Evolutionary conservation across 257 asterid genomes (phyloP), one percentile per base, ranked within the genome.

Genomic region (Fraxinus anomala): DNA sequence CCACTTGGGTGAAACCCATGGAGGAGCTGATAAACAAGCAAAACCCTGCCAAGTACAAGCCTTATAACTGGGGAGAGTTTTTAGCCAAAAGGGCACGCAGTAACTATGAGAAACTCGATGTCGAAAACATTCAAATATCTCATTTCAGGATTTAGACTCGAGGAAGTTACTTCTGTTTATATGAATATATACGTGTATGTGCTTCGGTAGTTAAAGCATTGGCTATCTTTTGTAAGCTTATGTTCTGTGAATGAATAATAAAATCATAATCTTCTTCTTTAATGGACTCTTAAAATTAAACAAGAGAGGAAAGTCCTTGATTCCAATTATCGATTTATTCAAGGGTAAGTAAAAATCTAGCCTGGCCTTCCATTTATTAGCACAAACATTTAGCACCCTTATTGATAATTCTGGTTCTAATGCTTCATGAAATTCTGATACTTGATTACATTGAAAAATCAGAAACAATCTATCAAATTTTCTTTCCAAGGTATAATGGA

Each of bases 41-140:
- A 17, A 85, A 88, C 75, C 89, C 86, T 2, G 66, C 86, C 70
- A 92, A 87, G 71, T 92, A 89, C 63, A 86, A 85, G 78, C 86
- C 89, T 12, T 89, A 86, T 81, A 87, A 85, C 80, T 89, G 94
- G 93, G 97, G 93, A 31, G 87, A 88, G 81, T 88, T 91, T 76
- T 87, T 79, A 54, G 79, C 90, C 1, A 72, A 87, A 5, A 70
- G 97, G 31, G 89, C 85, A 63, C 82, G 73, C 23, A 89, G 90
- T 76, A 86, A 90, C 68, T 89, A 81, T 89, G 88, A 83, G 85
- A 92, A 87, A 76, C 88, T 87, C 23, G 84, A 86, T 1, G 79
- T 84, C 21, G 91, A 92, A 61, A 92, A 92, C 80, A 80, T 91
- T 65, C 92, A 89, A 81, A 88, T 83, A 1, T 84, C 86, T 73